Evolutionary conservation across 176 grass and related monocot species (phyloP).

Genomic region (Triticum urartu): DNA sequence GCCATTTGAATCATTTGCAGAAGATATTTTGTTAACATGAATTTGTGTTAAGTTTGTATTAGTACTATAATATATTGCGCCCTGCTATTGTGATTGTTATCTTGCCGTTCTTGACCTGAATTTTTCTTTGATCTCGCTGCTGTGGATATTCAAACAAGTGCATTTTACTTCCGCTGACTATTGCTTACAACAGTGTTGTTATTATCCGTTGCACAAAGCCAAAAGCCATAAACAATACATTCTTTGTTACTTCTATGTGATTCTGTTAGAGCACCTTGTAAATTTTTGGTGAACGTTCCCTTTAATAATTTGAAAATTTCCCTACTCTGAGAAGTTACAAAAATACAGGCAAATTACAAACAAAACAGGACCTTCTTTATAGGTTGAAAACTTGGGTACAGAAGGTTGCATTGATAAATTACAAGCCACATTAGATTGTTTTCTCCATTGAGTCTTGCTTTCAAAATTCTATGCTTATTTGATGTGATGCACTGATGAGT

Average conservation of each 20-base stretch:
- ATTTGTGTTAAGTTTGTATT: neutral
- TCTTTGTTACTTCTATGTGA: neutral
- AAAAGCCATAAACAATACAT: neutral
- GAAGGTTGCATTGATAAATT: neutral
- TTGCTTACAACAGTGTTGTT: neutral
- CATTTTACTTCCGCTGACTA: neutral
- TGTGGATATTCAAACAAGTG: neutral
- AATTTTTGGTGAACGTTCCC: neutral
- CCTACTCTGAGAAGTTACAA: neutral
- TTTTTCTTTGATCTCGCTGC: neutral
- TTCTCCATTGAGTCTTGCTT: neutral
- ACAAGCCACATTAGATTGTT: too few relatives aligned
- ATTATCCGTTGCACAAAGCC: neutral
- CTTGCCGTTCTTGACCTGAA: neutral
- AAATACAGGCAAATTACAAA: neutral
- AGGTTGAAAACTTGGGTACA: neutral
- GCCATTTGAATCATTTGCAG: neutral
- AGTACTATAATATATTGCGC: neutral
- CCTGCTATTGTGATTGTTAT: neutral
- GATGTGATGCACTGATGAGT: neutral
- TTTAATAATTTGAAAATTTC: neutral
- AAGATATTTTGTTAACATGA: neutral
- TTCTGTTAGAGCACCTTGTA: neutral
- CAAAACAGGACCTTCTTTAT: neutral
- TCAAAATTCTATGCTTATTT: neutral